Conservation (phyloP, 2,329 filamentous ascomycete species). For the Zymoseptoria brevis region DNA sequence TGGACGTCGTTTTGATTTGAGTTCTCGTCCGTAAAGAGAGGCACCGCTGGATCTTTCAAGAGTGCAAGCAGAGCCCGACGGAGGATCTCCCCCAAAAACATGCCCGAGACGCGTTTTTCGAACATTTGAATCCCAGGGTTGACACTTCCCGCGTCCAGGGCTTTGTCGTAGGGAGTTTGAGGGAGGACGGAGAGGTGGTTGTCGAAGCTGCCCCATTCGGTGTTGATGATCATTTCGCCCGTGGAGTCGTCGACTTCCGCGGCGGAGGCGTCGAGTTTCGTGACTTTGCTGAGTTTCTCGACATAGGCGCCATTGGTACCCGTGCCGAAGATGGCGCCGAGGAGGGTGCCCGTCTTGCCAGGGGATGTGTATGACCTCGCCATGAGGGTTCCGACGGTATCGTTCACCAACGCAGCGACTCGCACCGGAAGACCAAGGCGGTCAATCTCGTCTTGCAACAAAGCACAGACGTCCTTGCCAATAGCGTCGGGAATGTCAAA, state of each 20-base stretch:
- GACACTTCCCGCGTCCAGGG: conserved; percentile 69
- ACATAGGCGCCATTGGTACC: conserved; percentile 97
- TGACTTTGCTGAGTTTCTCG: conserved; percentile 79
- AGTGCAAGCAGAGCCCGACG: conserved; percentile 68
- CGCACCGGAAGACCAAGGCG: conserved; percentile 76
- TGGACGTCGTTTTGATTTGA: conserved; percentile 59
- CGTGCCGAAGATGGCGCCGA: conserved; percentile 97
- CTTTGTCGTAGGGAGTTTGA: conserved; percentile 71
- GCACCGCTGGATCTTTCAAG: conserved; percentile 56
- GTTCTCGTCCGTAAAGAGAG: conserved; percentile 70
- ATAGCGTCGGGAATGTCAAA: conserved; percentile 94
- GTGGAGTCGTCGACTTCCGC: conserved; percentile 68
- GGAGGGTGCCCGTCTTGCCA: conserved; percentile 72
- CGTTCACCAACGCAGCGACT: conserved; percentile 94
- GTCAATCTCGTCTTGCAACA: conserved; percentile 86
- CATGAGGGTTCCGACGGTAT: conserved; percentile 96
- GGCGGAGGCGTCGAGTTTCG: conserved; percentile 38
- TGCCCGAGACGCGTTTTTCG: conserved; percentile 94
- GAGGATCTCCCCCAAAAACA: conserved; percentile 95
- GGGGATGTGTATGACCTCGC: conserved; percentile 90
- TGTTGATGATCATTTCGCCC: conserved; percentile 95
- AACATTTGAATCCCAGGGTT: conserved; percentile 98
- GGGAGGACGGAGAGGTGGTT: conserved; percentile 85
- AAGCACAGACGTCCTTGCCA: conserved; percentile 85
- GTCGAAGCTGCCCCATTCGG: conserved; percentile 97